These are phyloP conservation scores for Aspergillus glaucus DNA, from an alignment of 2,329 filamentous ascomycete species.

Conservation along the genomic window DNA sequence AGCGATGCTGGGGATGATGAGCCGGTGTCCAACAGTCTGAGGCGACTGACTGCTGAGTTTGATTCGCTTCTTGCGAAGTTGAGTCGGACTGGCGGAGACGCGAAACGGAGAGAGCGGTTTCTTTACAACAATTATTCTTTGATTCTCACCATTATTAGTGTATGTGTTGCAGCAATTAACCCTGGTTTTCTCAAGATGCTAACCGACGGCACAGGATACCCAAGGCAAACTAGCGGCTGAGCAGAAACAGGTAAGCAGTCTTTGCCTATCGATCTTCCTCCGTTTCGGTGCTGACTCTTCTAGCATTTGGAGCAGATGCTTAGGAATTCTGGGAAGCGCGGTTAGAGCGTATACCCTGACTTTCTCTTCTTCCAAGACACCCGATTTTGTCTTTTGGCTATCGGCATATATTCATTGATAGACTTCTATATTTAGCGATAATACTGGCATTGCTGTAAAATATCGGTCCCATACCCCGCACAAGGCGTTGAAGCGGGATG, in stretches of 20 bases:
- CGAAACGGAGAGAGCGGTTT: slow-evolving; percentile 77
- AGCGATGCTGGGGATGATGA: slow-evolving; percentile 92
- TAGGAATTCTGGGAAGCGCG: slow-evolving; percentile 29
- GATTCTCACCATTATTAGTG: slow-evolving; percentile 84
- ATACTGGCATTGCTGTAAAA: too few species aligned
- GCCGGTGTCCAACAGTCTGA: slow-evolving; percentile 75
- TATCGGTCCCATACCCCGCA: too few species aligned
- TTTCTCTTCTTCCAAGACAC: not conserved
- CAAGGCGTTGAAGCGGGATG: too few species aligned
- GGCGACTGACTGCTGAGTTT: slow-evolving; percentile 70
- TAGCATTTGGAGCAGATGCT: slow-evolving; percentile 38
- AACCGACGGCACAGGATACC: slow-evolving; percentile 32
- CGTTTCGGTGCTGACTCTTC: slow-evolving; percentile 7
- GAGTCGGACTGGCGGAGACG: slow-evolving; percentile 68
- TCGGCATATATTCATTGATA: too few species aligned
- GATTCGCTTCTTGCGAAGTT: slow-evolving; percentile 75
- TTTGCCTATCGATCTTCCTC: not conserved
- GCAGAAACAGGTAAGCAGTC: slow-evolving; percentile 50
- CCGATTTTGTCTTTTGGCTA: not conserved
- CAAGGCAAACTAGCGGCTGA: slow-evolving; percentile 54
- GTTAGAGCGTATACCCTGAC: slow-evolving; percentile 1
- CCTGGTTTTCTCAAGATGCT: slow-evolving; percentile 2
- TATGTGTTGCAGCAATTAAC: slow-evolving; percentile 19
- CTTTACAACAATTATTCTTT: slow-evolving; percentile 94
- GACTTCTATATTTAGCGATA: too few species aligned